These are phyloP conservation scores for Prunus mume DNA, from an alignment of 306 rosid species.

Conservation along the genomic window DNA sequence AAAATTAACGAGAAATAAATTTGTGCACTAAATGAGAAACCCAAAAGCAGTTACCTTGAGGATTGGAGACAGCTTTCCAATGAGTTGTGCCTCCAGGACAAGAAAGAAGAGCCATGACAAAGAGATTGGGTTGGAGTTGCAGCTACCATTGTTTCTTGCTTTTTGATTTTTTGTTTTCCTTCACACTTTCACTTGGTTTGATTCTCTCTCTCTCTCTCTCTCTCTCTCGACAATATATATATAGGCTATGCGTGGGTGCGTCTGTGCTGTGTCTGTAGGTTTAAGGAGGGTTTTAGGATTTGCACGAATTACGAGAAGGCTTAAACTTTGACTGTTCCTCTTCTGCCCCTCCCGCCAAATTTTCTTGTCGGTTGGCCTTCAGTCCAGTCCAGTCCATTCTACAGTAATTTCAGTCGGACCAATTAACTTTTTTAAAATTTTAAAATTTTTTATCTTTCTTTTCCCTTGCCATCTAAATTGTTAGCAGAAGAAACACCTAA, in stretches of 20 bases:
- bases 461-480: not conserved
- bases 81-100: slow-evolving; percentile 1
- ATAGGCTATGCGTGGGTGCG: not conserved
- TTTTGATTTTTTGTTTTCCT: not conserved
- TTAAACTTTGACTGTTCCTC: slow-evolving; percentile 3
- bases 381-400: slow-evolving; percentile 3
- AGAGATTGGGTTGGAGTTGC: slow-evolving; percentile 6
- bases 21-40: not conserved
- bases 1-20: not conserved
- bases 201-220: not conserved
- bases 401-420: not conserved
- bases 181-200: not conserved
- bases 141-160: not conserved
- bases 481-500: too few relatives aligned
- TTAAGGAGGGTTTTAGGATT: slow-evolving; percentile 28
- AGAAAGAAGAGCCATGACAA: slow-evolving; percentile 10
- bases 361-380: not conserved
- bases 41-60: slow-evolving; percentile 14
- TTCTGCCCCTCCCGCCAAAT: not conserved
- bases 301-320: slow-evolving; percentile 28
- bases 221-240: too few relatives aligned
- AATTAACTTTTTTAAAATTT: not conserved
- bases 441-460: not conserved
- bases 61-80: slow-evolving; percentile 11
- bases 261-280: slow-evolving; percentile 4